Evolutionary conservation across 192 early-diverging fungal species (phyloP).

Genomic region (Geosiphon pyriformis): DNA sequence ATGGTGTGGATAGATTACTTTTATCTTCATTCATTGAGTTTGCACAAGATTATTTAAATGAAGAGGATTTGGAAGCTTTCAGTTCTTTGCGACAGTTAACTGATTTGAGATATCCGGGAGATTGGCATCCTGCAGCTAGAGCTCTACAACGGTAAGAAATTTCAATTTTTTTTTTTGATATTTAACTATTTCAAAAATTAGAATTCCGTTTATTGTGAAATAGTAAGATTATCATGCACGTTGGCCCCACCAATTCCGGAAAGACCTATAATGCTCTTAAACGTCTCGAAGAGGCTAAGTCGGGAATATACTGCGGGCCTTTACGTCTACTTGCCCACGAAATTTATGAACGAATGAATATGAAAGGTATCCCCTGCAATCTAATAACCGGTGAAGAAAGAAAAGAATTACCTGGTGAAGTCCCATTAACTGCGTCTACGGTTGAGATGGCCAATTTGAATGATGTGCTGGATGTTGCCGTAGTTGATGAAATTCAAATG

Average conservation of each 20-base stretch:
- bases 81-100: constrained; percentile 53
- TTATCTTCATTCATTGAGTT: constrained; percentile 43
- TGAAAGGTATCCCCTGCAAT: constrained; percentile 67
- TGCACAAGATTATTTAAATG: constrained; percentile 32
- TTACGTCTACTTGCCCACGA: constrained; percentile 90
- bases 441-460: constrained; percentile 81
- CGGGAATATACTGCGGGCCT: constrained; percentile 86
- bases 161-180: background rate
- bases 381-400: constrained; percentile 91
- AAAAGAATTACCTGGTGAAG: constrained; percentile 39
- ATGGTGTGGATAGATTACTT: constrained; percentile 16
- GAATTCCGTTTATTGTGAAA: background rate
- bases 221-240: constrained; percentile 84
- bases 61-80: constrained; percentile 38
- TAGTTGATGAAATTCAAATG: constrained; percentile 98
- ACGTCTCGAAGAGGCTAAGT: constrained; percentile 52
- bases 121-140: constrained; percentile 74
- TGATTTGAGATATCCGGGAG: constrained; percentile 74
- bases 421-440: constrained; percentile 65
- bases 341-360: constrained; percentile 81
- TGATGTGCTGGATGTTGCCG: constrained; percentile 67
- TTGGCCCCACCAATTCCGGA: constrained; percentile 97
- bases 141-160: constrained; percentile 56
- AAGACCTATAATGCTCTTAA: constrained; percentile 88
- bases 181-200: background rate